These are phyloP conservation scores for Brassica cretica DNA, from an alignment of 345 rosid species.

Conservation along the genomic window DNA sequence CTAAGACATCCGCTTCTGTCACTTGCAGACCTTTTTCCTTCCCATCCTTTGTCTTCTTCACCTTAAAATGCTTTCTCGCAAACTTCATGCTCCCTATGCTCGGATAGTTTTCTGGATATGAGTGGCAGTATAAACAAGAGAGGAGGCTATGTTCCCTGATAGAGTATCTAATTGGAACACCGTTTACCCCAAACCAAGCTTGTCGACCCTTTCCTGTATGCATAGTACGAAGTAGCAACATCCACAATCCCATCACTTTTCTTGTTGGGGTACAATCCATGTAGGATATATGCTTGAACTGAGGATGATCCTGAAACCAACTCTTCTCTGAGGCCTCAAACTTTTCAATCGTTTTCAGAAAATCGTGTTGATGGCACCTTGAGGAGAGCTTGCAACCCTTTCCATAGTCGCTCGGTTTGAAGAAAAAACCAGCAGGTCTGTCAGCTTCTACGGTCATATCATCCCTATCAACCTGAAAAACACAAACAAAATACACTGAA, in stretches of 20 bases:
- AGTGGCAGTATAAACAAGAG: background rate
- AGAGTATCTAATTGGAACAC: background rate
- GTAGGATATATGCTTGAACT: background rate
- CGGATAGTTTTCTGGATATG: background rate
- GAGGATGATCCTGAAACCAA: background rate
- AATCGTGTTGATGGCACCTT: too few relatives aligned
- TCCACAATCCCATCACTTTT: background rate
- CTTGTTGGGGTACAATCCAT: background rate
- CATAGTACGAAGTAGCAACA: background rate
- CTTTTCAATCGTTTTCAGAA: background rate
- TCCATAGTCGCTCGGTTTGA: too few relatives aligned
- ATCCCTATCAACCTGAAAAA: too few relatives aligned
- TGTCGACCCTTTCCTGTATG: background rate
- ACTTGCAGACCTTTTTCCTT: background rate
- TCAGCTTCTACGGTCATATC: too few relatives aligned
- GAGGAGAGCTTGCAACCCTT: too few relatives aligned
- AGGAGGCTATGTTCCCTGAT: background rate
- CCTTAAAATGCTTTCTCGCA: background rate
- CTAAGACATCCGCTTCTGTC: background rate
- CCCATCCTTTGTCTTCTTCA: background rate
- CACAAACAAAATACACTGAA: too few relatives aligned
- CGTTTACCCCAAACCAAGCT: background rate
- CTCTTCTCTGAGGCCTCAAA: background rate
- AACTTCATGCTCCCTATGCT: background rate
- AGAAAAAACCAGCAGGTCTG: too few relatives aligned